These are phyloP conservation scores for Gardenia jasminoides DNA, from an alignment of 257 asterid species.

Conservation along the genomic window DNA sequence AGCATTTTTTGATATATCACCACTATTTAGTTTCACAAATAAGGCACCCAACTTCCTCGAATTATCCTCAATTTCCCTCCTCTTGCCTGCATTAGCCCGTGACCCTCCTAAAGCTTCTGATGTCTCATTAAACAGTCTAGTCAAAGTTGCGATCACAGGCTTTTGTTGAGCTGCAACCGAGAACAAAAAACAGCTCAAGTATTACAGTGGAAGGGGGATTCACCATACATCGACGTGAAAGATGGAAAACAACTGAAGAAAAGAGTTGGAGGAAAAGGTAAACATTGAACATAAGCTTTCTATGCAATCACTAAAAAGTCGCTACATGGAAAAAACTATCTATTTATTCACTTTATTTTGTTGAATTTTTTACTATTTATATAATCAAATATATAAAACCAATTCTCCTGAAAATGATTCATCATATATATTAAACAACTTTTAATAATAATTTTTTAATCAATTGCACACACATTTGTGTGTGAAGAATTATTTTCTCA, in stretches of 20 bases:
- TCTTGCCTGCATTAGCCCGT: slow-evolving; percentile 87
- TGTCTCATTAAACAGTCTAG: slow-evolving; percentile 85
- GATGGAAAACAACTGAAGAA: neutral
- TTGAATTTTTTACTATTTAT: too few species aligned
- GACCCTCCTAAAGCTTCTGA: slow-evolving; percentile 87
- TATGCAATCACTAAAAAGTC: neutral
- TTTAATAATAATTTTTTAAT: too few species aligned
- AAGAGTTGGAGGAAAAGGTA: neutral
- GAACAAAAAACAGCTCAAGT: neutral
- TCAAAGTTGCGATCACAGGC: slow-evolving; percentile 82
- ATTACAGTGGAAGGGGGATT: neutral
- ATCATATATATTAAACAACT: too few species aligned
- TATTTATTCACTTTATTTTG: too few species aligned
- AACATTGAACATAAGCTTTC: neutral
- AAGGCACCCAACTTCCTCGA: slow-evolving; percentile 85
- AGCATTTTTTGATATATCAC: slow-evolving; percentile 88
- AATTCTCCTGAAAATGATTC: too few species aligned
- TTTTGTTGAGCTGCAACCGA: slow-evolving; percentile 74
- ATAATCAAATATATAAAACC: too few species aligned
- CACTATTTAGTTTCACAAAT: slow-evolving; percentile 74
- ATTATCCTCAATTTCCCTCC: slow-evolving; percentile 92
- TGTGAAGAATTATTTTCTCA: too few species aligned
- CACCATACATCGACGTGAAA: neutral
- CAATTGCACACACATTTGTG: too few species aligned
- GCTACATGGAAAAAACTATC: neutral